phyloP scores from a whole-genome alignment of 352 stramenopile species.

The Lagenidium giganteum region DNA sequence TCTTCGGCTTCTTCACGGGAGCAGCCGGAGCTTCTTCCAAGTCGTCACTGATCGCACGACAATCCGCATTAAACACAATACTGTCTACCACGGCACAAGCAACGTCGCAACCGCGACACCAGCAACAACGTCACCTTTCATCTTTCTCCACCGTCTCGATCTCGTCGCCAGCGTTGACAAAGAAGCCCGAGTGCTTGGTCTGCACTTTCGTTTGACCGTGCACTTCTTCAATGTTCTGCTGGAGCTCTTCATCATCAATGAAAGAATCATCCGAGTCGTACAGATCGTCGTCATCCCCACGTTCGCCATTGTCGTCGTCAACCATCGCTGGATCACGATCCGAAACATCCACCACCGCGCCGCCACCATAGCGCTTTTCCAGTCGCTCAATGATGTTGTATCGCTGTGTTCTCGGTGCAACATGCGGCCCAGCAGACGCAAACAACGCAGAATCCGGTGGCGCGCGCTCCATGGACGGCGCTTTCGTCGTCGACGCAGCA shows the following conservation, averaged over 20 bases:
- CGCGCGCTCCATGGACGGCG: not conserved
- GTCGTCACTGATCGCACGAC: constrained; percentile 6
- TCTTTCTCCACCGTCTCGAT: constrained; percentile 70
- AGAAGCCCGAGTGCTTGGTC: constrained; percentile 86
- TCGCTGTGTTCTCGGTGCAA: constrained; percentile 31
- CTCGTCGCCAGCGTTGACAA: constrained; percentile 80
- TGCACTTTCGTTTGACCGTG: constrained; percentile 62
- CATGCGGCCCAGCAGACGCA: constrained; percentile 3
- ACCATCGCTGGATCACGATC: constrained; percentile 13
- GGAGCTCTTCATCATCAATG: constrained; percentile 79
- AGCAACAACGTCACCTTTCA: constrained; percentile 2
- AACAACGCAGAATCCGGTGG: too few relatives aligned
- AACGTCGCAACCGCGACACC: not conserved
- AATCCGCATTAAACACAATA: not conserved
- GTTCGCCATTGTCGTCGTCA: constrained; percentile 16
- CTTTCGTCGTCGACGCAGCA: too few relatives aligned
- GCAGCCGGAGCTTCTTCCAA: not conserved
- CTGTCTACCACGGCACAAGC: not conserved
- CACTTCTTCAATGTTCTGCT: constrained; percentile 83
- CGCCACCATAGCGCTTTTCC: constrained; percentile 79
- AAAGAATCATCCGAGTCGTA: constrained; percentile 89
- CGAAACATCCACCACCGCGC: constrained; percentile 46
- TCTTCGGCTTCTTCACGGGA: constrained; percentile 15
- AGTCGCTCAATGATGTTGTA: constrained; percentile 87
- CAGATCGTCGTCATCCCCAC: constrained; percentile 76